These are phyloP conservation scores for Paralagenidium karlingii DNA, from an alignment of 352 stramenopile genomes.

Conservation along the genomic window DNA sequence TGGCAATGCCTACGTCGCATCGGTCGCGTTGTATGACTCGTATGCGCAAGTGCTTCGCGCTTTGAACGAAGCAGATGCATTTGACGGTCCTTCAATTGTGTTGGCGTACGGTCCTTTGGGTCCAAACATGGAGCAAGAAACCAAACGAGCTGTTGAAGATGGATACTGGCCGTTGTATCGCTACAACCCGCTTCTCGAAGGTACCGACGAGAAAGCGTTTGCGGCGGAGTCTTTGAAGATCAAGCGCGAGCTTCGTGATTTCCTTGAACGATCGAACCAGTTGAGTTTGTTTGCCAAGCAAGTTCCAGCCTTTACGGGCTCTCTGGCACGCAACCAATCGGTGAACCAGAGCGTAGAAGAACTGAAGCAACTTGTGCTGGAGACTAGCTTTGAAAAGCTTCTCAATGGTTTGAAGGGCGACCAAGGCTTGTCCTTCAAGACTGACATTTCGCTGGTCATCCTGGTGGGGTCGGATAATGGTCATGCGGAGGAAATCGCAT, in stretches of 20 bases:
- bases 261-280: slow-evolving; percentile 84
- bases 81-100: slow-evolving; percentile 84
- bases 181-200: slow-evolving; percentile 77
- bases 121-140: slow-evolving; percentile 82
- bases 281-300: slow-evolving; percentile 84
- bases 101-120: slow-evolving; percentile 81
- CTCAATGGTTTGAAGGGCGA: slow-evolving; percentile 49
- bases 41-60: slow-evolving; percentile 79
- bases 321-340: slow-evolving; percentile 12
- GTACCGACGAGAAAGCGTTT: slow-evolving; percentile 78
- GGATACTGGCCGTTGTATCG: slow-evolving; percentile 90
- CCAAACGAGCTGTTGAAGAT: slow-evolving; percentile 67
- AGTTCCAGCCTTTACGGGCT: slow-evolving; percentile 26
- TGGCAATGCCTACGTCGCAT: slow-evolving; percentile 88
- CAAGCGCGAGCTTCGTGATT: slow-evolving; percentile 81
- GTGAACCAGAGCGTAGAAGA: slow-evolving; percentile 57
- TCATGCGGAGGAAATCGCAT: slow-evolving; percentile 56
- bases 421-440: slow-evolving; percentile 35
- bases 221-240: slow-evolving; percentile 85
- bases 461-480: slow-evolving; percentile 69
- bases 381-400: slow-evolving; percentile 70
- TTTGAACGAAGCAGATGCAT: slow-evolving; percentile 84
- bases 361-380: slow-evolving; percentile 71
- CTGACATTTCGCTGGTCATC: slow-evolving; percentile 63
- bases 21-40: slow-evolving; percentile 82